These are phyloP conservation scores for Nannochloropsis oceanica DNA, from an alignment of 108 stramenopile species.

Conservation along the genomic window DNA sequence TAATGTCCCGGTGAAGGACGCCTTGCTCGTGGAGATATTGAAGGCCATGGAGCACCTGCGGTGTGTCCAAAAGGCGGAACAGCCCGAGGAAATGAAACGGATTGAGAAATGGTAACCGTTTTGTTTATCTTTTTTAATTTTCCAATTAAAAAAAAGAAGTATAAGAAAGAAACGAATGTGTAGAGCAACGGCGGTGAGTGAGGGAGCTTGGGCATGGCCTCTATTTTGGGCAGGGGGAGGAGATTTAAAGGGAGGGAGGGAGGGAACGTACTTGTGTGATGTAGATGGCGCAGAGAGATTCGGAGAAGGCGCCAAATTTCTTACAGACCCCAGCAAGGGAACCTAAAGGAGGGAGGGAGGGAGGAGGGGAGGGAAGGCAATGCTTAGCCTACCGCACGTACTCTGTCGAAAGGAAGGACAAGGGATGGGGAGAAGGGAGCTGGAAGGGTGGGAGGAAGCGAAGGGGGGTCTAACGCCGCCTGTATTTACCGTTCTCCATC, in stretches of 20 bases:
- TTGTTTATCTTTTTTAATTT: no score
- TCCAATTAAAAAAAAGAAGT: background rate
- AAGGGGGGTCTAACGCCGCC: no score
- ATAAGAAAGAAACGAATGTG: background rate
- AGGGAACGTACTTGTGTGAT: slow-evolving; percentile 17
- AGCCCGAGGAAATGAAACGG: background rate
- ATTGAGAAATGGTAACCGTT: background rate
- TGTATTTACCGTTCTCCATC: slow-evolving; percentile 33
- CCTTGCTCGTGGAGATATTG: slow-evolving; percentile 46
- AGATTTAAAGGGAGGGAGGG: background rate
- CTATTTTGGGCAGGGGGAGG: background rate
- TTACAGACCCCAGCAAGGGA: slow-evolving; percentile 9
- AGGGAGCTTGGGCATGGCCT: background rate
- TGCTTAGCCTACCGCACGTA: no score
- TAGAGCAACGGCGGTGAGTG: background rate
- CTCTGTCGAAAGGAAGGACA: slow-evolving; percentile 2
- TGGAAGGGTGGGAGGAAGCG: background rate
- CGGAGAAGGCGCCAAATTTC: slow-evolving; percentile 42
- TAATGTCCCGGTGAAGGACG: slow-evolving; percentile 48
- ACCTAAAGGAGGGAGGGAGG: background rate
- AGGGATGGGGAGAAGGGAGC: background rate
- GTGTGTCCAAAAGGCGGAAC: background rate
- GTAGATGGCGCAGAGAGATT: slow-evolving; percentile 43
- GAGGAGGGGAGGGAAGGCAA: background rate
- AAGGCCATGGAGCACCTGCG: slow-evolving; percentile 38